Base-by-base conservation (phyloP, 1,284 basidiomycete species). In the Lentinus polychrous region DNA sequence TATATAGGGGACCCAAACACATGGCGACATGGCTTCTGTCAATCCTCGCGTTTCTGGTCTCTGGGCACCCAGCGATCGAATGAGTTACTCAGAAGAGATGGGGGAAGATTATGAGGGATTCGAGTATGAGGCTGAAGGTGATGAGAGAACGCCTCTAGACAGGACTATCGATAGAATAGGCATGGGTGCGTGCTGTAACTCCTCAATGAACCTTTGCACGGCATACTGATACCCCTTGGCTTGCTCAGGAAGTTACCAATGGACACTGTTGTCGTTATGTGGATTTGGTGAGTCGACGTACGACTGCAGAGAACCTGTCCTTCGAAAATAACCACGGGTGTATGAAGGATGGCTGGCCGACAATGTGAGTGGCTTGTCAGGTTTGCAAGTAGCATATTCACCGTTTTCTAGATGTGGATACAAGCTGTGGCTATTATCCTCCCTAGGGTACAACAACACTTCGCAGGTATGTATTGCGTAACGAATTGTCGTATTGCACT, bases 361-460 rank as follows among this genome's bases (percentile, higher is more conserved):
- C 67, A 91, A 91, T 66, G 88, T 90, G 63, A 61, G 78, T 70
- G 24, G 6, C 18, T 36, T 42, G 42, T 37, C 24, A 17, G 46
- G 32, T 46, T 37, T 15, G 27, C 27, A 27, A 10, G 51, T 48
- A 48, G 54, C 43, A 53, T 52, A 56, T 66, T 66, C 53, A 70
- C 64, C 61, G 58, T 63, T 51, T 52, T 60, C 54, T 62, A 91
- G 88, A 91, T 91, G 88, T 91, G 88, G 88, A 80, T 92, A 48
- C 86, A 91, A 75, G 83, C 84, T 17, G 69, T 90, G 27, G 91
- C 94, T 35, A 92, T 98, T 41, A 90, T 95, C 42, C 76, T 99
- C 10, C 95, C 95, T 10, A 78, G 94, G 48, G 86, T 98, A 8
- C 93, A 96, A 62, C 80, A 83, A 50, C 90, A 95, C 63, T 96